Base-by-base conservation (phyloP, 805 yeast species). In the Ogataea thermomethanolica region DNA sequence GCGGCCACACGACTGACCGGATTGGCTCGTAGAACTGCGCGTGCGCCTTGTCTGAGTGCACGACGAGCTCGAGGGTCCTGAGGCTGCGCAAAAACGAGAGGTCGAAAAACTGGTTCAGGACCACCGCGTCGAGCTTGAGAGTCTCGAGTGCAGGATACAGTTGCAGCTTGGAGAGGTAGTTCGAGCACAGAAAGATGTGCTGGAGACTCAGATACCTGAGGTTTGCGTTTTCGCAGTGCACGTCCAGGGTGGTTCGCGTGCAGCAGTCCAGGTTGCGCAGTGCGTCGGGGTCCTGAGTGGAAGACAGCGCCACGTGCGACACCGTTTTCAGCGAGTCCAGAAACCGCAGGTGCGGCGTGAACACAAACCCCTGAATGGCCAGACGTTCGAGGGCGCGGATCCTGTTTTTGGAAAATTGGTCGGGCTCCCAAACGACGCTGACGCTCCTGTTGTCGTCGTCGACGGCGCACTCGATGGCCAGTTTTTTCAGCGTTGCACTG, bases 391-490 rank as follows among this genome's bases (percentile, higher is more conserved):
- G 22, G 14, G 31, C 12, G 17, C n/a, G 22, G 25, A 46, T 25
- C 21, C 22, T 27, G 13, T 20, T 5, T 8, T 38, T 24, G 9
- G 45, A 25, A 1, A 11, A 9, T 7, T 25, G 23, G 21, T 46
- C 43, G 4, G 50, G 50, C 21, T 25, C 29, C 45, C 45, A 43
- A 12, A 33, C 41, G 5, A 37, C 38, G 8, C 45, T 35, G 7
- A 46, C 46, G 14, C 33, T 27, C 17, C 44, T 33, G 13, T 43
- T 27, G 17, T 42, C 46, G 29, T 43, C 50, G 33, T 46, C 50
- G n/a, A 23, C 17, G 6, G 33, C 17, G 21, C 38, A 33, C 8
- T 27, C 25, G 10, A 46, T 28, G 7, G 30, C 21, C 6, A 46
- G 33, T 8, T 31, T 29, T 20, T 32, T 29, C 21, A 46, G 29